phyloP scores from a whole-genome alignment of 805 yeast species.

The Naumovozyma baii region DNA sequence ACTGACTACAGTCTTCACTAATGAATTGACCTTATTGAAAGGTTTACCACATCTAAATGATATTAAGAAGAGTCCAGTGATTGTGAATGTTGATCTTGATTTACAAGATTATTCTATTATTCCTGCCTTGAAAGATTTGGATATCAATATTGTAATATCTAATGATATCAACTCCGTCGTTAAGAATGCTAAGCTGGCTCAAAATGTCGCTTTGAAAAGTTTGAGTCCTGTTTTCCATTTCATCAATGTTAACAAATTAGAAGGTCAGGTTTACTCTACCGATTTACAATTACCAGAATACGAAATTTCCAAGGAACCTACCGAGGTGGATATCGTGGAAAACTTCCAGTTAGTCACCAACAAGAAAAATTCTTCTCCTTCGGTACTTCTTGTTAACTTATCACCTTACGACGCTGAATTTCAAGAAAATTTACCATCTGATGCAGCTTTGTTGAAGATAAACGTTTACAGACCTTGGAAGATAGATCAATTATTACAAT shows the following conservation, averaged over 20 bases:
- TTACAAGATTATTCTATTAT: conserved; percentile 58
- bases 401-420: conserved; percentile 47
- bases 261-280: neutral
- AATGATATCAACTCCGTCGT: conserved; percentile 44
- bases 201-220: conserved; percentile 42
- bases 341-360: conserved; percentile 3
- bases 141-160: conserved; percentile 59
- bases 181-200: conserved; percentile 48
- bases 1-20: conserved; percentile 40
- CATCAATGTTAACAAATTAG: conserved; percentile 25
- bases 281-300: conserved; percentile 1
- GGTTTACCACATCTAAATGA: conserved; percentile 48
- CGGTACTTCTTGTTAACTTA: conserved; percentile 39
- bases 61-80: conserved; percentile 36
- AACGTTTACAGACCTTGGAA: conserved; percentile 69
- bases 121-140: conserved; percentile 64
- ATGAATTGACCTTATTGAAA: conserved; percentile 44
- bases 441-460: conserved; percentile 38
- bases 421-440: conserved; percentile 29
- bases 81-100: conserved; percentile 53
- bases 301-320: conserved; percentile 4
- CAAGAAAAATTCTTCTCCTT: neutral
- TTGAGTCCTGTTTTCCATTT: conserved; percentile 64
- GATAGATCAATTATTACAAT: conserved; percentile 38
- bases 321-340: neutral